Percentiles rank a stretch among this genome's conserved stretches.
Conservation (phyloP, 768 basidiomycete species). For the Trametes gibbosa region DNA sequence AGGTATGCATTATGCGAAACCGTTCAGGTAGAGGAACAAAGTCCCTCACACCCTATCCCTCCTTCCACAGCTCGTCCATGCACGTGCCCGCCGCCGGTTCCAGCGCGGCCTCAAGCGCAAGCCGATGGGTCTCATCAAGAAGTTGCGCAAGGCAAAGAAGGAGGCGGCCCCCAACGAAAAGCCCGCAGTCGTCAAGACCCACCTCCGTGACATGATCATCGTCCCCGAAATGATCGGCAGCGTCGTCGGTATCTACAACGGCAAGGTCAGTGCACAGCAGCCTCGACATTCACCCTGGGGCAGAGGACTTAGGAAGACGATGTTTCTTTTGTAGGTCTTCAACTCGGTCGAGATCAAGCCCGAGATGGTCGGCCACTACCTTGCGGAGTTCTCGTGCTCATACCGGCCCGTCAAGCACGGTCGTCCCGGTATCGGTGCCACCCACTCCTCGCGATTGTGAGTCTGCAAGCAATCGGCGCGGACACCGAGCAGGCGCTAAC, state of each 20-base stretch:
- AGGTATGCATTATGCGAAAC: slow-evolving; percentile 47
- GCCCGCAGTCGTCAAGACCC: slow-evolving; percentile 98
- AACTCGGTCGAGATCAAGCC: slow-evolving; percentile 99
- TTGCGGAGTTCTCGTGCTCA: slow-evolving; percentile 94
- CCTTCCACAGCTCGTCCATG: slow-evolving; percentile 80
- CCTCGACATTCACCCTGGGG: neutral
- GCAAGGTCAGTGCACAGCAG: slow-evolving; percentile 63
- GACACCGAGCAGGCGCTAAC: slow-evolving; percentile 5
- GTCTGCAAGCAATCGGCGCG: slow-evolving; percentile 28
- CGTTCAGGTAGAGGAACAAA: neutral
- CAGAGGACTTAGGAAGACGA: neutral
- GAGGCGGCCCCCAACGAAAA: slow-evolving; percentile 99
- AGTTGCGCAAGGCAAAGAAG: slow-evolving; percentile 99
- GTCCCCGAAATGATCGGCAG: slow-evolving; percentile 99
- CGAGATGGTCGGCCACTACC: slow-evolving; percentile 99
- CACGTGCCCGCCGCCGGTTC: slow-evolving; percentile 98
- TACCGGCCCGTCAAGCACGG: slow-evolving; percentile 99
- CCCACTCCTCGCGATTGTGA: slow-evolving; percentile 58
- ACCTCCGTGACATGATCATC: slow-evolving; percentile 99
- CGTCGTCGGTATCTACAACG: slow-evolving; percentile 98
- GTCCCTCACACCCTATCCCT: neutral
- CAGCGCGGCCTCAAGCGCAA: slow-evolving; percentile 98
- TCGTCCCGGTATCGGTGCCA: slow-evolving; percentile 97
- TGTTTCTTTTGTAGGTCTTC: slow-evolving; percentile 56
- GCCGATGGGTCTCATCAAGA: slow-evolving; percentile 99